Evolutionary conservation across 805 yeast genomes (phyloP), one percentile per base, ranked within the genome.

Genomic region (Ogataea ganodermae): DNA sequence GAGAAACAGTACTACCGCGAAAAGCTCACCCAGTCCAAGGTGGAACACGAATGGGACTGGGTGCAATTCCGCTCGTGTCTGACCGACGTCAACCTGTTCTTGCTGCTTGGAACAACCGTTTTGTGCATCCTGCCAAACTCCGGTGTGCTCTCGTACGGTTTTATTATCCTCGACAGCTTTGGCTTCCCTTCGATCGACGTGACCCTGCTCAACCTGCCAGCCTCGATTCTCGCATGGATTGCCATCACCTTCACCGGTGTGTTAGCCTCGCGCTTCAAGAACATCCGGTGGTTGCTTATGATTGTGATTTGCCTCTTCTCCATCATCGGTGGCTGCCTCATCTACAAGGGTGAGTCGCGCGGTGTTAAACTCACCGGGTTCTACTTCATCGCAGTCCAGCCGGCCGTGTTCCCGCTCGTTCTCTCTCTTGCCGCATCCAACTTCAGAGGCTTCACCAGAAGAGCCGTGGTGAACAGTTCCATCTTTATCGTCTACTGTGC

Each of bases 381-480:
- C 41, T 63, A 58, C 40, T 51, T 63, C 31, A 50, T 62, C 33
- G 47, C 52, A 13, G 52, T 57, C 30, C 62, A 61, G 23, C 65
- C 66, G 9, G 62, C 59, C 13, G 60, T 61, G 22, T 56, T 62
- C 56, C 60, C 61, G 21, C 50, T 59, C 23, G 43, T 51, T 28
- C 52, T 62, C 18, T 59, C 65, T 1, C 48, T 56, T 48, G 58
- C 56, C 22, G 56, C 66, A 6, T 57, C 66, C 16, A 62, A 84
- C 62, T 73, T 80, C 30, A 79, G 86, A 1, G 91, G 91, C 2
- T 76, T 78, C 46, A 83, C 89, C 10, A 86, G 83, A 62, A 80
- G 83, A 59, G 67, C 79, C 52, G 69, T 77, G 9, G 75, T 79
- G 17, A 76, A 78, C 44, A 81, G 82, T 10, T 63, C 79, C 28